Evolutionary conservation across 2,329 filamentous ascomycete species (phyloP).

Genomic region (Penicillium sp.): DNA sequence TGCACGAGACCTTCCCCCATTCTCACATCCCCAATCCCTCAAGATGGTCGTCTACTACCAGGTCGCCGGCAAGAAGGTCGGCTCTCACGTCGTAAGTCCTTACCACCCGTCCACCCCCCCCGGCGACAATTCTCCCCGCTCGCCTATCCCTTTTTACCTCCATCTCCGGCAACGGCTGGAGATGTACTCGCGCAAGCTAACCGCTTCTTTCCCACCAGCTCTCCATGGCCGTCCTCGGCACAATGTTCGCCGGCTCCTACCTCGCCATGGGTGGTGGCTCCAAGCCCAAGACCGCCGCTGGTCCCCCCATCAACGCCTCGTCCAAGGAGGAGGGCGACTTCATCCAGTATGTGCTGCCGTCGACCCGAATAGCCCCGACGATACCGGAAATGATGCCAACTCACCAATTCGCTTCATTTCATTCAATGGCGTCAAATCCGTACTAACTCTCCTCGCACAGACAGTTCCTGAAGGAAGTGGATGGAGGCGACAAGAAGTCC

Average conservation of each 20-base stretch:
- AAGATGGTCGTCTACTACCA: slow-evolving; percentile 57
- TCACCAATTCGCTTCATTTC: not conserved
- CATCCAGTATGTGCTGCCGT: slow-evolving; percentile 59
- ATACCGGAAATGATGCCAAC: not conserved
- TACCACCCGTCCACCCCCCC: not conserved
- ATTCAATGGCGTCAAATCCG: not conserved
- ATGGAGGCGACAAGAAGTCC: slow-evolving; percentile 50
- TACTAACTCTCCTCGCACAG: slow-evolving; percentile 32
- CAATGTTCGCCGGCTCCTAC: slow-evolving; percentile 51
- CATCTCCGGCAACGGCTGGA: slow-evolving; percentile 14
- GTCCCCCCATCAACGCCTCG: slow-evolving; percentile 63
- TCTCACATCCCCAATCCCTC: slow-evolving; percentile 26
- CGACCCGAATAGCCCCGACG: not conserved
- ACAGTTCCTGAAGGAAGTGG: slow-evolving; percentile 54
- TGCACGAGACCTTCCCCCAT: slow-evolving; percentile 25
- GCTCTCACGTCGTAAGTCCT: slow-evolving; percentile 54
- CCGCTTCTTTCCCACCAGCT: slow-evolving; percentile 49
- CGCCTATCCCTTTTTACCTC: slow-evolving; percentile 26
- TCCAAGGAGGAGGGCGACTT: slow-evolving; percentile 70
- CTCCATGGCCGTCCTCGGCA: slow-evolving; percentile 59
- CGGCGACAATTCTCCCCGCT: slow-evolving; percentile 1
- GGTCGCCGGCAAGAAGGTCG: slow-evolving; percentile 55
- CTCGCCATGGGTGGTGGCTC: slow-evolving; percentile 49
- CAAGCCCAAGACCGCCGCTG: slow-evolving; percentile 37
- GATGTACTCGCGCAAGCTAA: slow-evolving; percentile 20